These are phyloP conservation scores for Cercophora newfieldiana DNA, from an alignment of 495 filamentous ascomycete genomes.

Conservation along the genomic window DNA sequence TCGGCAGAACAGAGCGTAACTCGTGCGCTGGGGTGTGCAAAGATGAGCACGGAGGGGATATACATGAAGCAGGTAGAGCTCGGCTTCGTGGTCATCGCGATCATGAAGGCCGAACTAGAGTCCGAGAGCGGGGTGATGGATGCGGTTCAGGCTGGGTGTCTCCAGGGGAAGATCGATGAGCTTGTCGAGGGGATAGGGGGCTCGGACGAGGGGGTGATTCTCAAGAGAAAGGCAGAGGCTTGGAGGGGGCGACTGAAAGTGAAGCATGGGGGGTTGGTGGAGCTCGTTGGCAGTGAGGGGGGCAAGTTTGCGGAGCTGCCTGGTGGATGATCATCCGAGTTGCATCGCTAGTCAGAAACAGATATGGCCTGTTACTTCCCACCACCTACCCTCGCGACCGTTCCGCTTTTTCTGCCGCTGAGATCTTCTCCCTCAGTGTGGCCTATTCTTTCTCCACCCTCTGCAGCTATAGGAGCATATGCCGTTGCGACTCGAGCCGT, in stretches of 20 bases:
- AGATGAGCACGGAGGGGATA: neutral
- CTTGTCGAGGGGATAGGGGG: neutral
- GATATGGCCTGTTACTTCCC: too few relatives aligned
- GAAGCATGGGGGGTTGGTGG: neutral
- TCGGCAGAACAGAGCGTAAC: constrained; percentile 5
- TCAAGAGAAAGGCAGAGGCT: neutral
- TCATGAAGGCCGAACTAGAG: constrained; percentile 6
- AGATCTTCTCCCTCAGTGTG: too few relatives aligned
- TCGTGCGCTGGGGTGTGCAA: neutral
- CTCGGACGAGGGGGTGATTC: neutral
- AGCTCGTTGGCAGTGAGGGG: neutral
- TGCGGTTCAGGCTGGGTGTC: neutral
- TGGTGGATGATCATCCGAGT: neutral
- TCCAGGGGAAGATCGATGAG: neutral
- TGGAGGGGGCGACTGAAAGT: neutral
- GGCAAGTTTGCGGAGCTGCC: neutral
- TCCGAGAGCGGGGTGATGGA: neutral
- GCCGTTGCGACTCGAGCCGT: too few relatives aligned
- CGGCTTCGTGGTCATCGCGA: neutral
- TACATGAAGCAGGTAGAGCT: constrained; percentile 6
- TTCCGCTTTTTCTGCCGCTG: too few relatives aligned
- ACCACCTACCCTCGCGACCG: too few relatives aligned
- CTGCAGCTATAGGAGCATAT: too few relatives aligned
- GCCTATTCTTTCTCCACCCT: too few relatives aligned
- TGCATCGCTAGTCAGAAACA: neutral